Conservation (phyloP, 768 basidiomycete genomes). For the Gyrodon lividus region DNA sequence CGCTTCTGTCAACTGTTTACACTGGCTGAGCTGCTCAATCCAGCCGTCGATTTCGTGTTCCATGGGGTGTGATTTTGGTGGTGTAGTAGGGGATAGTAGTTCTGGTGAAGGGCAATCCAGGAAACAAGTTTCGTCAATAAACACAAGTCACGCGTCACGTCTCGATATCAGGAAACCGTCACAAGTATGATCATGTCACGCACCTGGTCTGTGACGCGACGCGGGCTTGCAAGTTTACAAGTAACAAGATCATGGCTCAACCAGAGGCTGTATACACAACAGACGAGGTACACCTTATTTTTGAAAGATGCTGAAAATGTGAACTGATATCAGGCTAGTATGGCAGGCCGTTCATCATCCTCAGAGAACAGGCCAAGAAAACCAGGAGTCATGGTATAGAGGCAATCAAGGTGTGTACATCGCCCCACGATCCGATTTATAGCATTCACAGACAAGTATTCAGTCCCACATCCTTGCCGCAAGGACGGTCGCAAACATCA, state of each 20-base stretch:
- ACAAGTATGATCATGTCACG: conserved; percentile 29
- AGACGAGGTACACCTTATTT: conserved; percentile 62
- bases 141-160: conserved; percentile 30
- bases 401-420: conserved; percentile 82
- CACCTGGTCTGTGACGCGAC: conserved; percentile 11
- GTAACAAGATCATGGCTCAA: conserved; percentile 30
- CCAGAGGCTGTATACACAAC: conserved; percentile 80
- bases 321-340: conserved; percentile 49
- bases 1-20: conserved; percentile 92
- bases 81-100: conserved; percentile 6
- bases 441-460: conserved; percentile 9
- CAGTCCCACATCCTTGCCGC: conserved; percentile 97
- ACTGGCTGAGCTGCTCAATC: conserved; percentile 95
- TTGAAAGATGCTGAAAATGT: neutral
- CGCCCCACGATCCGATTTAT: neutral
- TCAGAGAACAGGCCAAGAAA: conserved; percentile 91
- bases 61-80: conserved; percentile 30
- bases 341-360: conserved; percentile 96
- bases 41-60: conserved; percentile 88
- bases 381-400: conserved; percentile 89
- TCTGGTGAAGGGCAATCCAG: conserved; percentile 23
- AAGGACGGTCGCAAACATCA: conserved; percentile 88
- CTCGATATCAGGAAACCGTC: conserved; percentile 22
- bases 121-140: conserved; percentile 8
- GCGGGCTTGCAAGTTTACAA: conserved; percentile 2